Evolutionary conservation across 2,329 filamentous ascomycete species (phyloP).

Genomic region (Balansia obtecta): DNA sequence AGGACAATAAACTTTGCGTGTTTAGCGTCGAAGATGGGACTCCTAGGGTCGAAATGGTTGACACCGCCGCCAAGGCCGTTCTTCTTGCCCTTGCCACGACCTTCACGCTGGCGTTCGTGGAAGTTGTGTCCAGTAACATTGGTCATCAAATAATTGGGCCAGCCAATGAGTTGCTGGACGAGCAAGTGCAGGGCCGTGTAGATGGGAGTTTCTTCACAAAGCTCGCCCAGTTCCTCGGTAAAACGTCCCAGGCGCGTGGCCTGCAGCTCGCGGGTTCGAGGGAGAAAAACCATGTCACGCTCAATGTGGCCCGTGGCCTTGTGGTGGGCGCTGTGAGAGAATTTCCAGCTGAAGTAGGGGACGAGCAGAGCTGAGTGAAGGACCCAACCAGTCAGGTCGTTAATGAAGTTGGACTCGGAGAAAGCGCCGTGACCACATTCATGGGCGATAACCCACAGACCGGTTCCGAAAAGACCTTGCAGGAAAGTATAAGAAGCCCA

Average conservation of each 20-base stretch:
- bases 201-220: constrained; percentile 90
- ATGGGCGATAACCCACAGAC: constrained; percentile 91
- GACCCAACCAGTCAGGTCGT: constrained; percentile 87
- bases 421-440: constrained; percentile 97
- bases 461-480: constrained; percentile 88
- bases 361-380: constrained; percentile 81
- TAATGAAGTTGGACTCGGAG: constrained; percentile 79
- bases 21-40: constrained; percentile 83
- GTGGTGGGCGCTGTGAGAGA: constrained; percentile 98
- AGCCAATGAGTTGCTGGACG: constrained; percentile 79
- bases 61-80: constrained; percentile 74
- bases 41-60: constrained; percentile 87
- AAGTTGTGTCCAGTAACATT: constrained; percentile 96
- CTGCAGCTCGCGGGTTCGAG: constrained; percentile 74
- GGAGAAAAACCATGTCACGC: constrained; percentile 98
- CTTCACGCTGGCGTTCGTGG: constrained; percentile 84
- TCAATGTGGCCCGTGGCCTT: constrained; percentile 96
- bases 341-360: constrained; percentile 99
- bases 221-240: constrained; percentile 71
- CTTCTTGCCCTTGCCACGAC: constrained; percentile 81
- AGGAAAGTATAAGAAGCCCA: constrained; percentile 60
- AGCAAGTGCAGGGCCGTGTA: constrained; percentile 63
- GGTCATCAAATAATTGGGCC: constrained; percentile 80
- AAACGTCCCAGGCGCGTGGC: constrained; percentile 62
- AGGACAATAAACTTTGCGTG: constrained; percentile 78